Conservation (phyloP, 2,329 filamentous ascomycete species). For the Aspergillus costaricaensis region DNA sequence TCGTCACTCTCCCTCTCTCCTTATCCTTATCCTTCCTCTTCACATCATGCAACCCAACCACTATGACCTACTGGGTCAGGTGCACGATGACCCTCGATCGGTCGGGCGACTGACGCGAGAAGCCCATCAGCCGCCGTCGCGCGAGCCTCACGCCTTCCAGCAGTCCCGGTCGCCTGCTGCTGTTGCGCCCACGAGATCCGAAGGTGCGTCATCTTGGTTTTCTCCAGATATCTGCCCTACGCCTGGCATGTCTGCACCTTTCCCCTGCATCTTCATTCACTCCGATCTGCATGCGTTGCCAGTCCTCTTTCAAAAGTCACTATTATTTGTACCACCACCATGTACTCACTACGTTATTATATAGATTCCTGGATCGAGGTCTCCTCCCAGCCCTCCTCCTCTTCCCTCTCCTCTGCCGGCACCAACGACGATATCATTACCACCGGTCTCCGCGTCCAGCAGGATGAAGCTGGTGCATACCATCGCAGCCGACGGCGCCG, state of each 20-base stretch:
- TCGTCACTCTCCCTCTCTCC: conserved; percentile 4
- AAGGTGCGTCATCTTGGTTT: conserved; percentile 39
- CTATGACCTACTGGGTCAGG: conserved; percentile 41
- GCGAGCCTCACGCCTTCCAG: conserved; percentile 25
- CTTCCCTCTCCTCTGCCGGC: conserved; percentile 78
- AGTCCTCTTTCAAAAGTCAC: conserved; percentile 5
- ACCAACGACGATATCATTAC: conserved; percentile 82
- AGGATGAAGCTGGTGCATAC: conserved; percentile 53
- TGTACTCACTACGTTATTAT: conserved; percentile 50
- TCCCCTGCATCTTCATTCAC: conserved; percentile 21
- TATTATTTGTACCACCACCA: conserved; percentile 22
- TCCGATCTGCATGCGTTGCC: neutral
- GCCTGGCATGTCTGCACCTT: conserved; percentile 7
- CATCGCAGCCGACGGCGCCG: conserved; percentile 59
- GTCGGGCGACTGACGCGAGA: conserved; percentile 39
- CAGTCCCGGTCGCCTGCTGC: conserved; percentile 39
- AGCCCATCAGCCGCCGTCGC: conserved; percentile 24
- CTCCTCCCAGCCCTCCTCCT: conserved; percentile 87
- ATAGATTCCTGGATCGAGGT: conserved; percentile 97
- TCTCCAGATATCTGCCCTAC: conserved; percentile 17
- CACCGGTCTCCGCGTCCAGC: conserved; percentile 76
- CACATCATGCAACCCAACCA: conserved; percentile 43
- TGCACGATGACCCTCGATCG: conserved; percentile 34
- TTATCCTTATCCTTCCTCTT: conserved; percentile 3
- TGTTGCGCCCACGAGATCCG: conserved; percentile 43